Conservation (phyloP, 176 grass and related monocot species). For the Microstegium vimineum region DNA sequence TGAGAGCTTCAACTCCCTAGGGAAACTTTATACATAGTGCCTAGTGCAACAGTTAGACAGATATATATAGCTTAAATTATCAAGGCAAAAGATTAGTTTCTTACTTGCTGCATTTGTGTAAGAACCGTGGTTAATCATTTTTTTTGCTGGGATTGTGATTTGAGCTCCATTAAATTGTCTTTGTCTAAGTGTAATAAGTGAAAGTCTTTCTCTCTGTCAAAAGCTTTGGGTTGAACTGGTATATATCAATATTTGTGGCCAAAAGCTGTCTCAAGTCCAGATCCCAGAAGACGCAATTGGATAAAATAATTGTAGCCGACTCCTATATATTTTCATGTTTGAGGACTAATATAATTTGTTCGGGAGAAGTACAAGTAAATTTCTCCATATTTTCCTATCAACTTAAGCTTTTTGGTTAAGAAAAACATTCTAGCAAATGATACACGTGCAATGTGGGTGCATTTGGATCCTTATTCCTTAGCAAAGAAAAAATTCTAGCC, state of each 20-base stretch:
- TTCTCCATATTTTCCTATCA: background rate
- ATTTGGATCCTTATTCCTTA: too few relatives aligned
- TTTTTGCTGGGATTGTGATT: background rate
- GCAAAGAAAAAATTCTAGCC: background rate
- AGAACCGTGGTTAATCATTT: background rate
- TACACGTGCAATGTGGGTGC: background rate
- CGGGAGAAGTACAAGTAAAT: background rate
- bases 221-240: background rate
- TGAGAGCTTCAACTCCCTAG: slow-evolving; percentile 19
- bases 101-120: background rate
- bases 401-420: background rate
- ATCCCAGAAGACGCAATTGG: background rate
- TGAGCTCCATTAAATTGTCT: background rate
- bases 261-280: too few relatives aligned
- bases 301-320: background rate
- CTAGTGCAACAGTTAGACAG: background rate
- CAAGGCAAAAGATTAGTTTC: background rate
- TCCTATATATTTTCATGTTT: background rate
- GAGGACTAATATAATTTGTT: background rate
- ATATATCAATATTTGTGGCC: too few relatives aligned
- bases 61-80: background rate
- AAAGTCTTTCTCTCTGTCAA: background rate
- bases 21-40: background rate
- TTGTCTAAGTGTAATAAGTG: background rate
- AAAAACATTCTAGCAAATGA: background rate